phyloP scores from a whole-genome alignment of 768 basidiomycete species.

The Fistulinella prunicolor region DNA sequence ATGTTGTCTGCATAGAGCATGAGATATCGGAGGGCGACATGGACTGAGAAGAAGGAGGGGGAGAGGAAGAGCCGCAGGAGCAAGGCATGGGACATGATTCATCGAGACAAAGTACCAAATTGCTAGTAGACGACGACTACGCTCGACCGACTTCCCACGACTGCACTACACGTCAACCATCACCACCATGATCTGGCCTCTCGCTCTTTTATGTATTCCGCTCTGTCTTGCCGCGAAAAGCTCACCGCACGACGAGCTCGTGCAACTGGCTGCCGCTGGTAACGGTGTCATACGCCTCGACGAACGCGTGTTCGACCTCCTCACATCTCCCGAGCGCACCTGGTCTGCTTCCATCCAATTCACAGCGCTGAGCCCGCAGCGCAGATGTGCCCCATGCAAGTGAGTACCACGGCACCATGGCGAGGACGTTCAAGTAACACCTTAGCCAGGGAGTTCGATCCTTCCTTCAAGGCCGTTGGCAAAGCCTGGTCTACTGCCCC shows the following conservation, averaged over 20 bases:
- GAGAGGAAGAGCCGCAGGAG: conserved; percentile 91
- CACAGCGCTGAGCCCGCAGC: conserved; percentile 78
- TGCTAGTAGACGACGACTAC: no score
- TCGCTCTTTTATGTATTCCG: conserved; percentile 34
- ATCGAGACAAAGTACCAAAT: background rate
- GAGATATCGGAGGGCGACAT: conserved; percentile 89
- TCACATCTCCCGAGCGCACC: conserved; percentile 71
- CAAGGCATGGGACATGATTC: conserved; percentile 64
- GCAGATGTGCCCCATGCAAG: conserved; percentile 93
- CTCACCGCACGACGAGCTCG: conserved; percentile 52
- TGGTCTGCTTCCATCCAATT: conserved; percentile 89
- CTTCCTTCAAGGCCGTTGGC: conserved; percentile 77
- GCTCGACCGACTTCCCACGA: no score
- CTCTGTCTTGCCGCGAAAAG: conserved; percentile 30
- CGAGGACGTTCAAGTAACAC: background rate
- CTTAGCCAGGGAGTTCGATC: conserved; percentile 73
- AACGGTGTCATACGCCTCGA: conserved; percentile 84
- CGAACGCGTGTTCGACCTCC: conserved; percentile 68
- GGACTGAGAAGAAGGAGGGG: conserved; percentile 88
- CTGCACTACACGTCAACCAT: background rate
- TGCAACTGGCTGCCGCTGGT: conserved; percentile 63
- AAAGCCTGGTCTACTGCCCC: conserved; percentile 75
- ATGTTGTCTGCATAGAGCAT: conserved; percentile 81
- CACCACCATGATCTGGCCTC: conserved; percentile 11
- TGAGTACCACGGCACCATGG: conserved; percentile 38